Percentiles rank a stretch among this genome's conserved stretches.
Evolutionary conservation across 768 basidiomycete species (phyloP).

Genomic region (Tylopilus cervinicoccineus): DNA sequence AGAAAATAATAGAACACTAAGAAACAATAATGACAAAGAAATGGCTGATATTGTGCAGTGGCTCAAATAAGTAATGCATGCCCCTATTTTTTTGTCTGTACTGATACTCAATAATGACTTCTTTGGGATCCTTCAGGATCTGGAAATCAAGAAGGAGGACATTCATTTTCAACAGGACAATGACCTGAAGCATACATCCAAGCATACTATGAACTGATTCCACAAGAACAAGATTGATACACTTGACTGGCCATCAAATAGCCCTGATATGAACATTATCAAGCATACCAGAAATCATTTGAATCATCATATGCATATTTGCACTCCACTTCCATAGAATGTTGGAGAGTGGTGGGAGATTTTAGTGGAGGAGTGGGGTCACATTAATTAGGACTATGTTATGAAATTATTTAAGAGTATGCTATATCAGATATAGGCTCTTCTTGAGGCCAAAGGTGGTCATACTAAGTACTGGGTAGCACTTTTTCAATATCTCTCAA

Average conservation of each 20-base stretch:
- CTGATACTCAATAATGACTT: no score
- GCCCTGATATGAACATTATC: conserved; percentile 33
- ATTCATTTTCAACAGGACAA: no score
- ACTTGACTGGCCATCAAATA: conserved; percentile 27
- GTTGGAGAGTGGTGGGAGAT: conserved; percentile 15
- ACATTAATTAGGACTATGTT: background rate
- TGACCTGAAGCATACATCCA: no score
- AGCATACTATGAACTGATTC: no score
- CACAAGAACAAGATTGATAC: no score
- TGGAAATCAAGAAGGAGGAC: no score
- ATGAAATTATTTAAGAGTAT: background rate
- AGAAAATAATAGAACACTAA: no score
- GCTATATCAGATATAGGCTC: conserved; percentile 13
- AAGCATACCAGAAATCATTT: conserved; percentile 22
- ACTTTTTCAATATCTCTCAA: background rate
- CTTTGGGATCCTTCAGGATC: no score
- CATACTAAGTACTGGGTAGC: conserved; percentile 27
- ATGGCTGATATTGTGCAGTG: no score
- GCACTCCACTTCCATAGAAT: conserved; percentile 8
- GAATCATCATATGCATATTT: background rate
- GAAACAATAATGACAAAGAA: no score
- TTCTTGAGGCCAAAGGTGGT: conserved; percentile 19
- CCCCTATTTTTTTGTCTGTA: no score
- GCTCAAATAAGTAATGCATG: no score
- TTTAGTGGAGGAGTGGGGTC: conserved; percentile 3